These are phyloP conservation scores for Alternaria sp. DNA, from an alignment of 2,329 filamentous ascomycete genomes.

Conservation along the genomic window DNA sequence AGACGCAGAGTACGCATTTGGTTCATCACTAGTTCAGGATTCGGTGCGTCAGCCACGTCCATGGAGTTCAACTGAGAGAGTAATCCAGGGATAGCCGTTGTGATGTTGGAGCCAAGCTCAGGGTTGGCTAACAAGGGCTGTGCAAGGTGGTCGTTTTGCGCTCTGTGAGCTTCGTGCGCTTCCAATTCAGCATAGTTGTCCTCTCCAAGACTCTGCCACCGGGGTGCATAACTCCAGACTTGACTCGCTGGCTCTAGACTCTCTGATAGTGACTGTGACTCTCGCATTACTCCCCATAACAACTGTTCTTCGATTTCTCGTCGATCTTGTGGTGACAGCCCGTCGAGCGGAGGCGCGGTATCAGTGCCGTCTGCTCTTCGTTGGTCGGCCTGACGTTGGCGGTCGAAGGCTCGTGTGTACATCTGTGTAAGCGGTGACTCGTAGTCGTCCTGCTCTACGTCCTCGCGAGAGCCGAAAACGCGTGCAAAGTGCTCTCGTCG, in stretches of 20 bases:
- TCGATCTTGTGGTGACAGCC: conserved; percentile 34
- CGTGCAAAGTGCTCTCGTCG: conserved; percentile 43
- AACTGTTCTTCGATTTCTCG: conserved; percentile 44
- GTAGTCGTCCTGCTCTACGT: conserved; percentile 58
- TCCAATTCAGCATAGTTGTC: neutral
- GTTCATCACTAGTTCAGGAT: neutral
- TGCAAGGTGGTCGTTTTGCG: neutral
- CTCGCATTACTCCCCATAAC: conserved; percentile 44
- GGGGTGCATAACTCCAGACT: conserved; percentile 33
- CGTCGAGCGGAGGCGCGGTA: conserved; percentile 29
- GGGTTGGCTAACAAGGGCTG: neutral
- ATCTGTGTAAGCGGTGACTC: conserved; percentile 58
- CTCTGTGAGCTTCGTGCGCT: neutral
- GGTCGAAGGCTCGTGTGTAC: conserved; percentile 55
- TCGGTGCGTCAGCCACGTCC: neutral
- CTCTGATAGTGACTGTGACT: conserved; percentile 27
- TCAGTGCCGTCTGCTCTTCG: conserved; percentile 34
- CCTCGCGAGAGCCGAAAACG: conserved; percentile 58
- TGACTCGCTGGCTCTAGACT: conserved; percentile 25
- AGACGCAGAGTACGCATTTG: conserved; percentile 1
- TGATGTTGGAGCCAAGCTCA: neutral
- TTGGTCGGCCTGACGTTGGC: conserved; percentile 55
- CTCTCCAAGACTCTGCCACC: neutral
- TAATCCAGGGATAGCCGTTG: neutral
- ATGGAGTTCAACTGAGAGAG: neutral